Conservation (phyloP, 1,284 basidiomycete genomes). For the Porodaedalea pini region DNA sequence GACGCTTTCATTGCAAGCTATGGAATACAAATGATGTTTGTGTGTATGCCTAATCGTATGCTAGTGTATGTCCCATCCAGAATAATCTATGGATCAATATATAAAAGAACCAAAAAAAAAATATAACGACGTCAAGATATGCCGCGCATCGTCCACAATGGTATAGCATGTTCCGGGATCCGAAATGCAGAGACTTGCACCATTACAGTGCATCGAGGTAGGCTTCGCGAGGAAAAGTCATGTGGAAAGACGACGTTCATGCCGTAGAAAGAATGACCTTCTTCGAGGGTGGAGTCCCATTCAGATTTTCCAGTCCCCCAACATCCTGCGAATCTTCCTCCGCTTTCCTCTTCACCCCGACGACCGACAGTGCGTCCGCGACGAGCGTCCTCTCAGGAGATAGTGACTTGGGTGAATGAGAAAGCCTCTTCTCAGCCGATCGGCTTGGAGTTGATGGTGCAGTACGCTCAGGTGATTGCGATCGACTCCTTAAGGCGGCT, state of each 20-base stretch:
- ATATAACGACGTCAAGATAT: constrained; percentile 1
- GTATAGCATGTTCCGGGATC: background rate
- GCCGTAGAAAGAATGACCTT: constrained; percentile 18
- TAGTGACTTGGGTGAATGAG: constrained; percentile 17
- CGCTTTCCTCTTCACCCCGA: constrained; percentile 31
- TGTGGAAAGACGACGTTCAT: background rate
- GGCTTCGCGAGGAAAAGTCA: background rate
- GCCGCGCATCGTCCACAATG: background rate
- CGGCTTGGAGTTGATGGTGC: constrained; percentile 28
- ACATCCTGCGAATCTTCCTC: constrained; percentile 23
- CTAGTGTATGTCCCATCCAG: constrained; percentile 9
- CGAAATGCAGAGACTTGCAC: too few species aligned
- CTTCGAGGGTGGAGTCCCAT: constrained; percentile 25
- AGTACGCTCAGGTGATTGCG: constrained; percentile 61
- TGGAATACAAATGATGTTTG: constrained; percentile 12
- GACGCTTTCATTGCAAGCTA: constrained; percentile 10
- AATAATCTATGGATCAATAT: background rate
- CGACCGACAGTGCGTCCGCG: constrained; percentile 5
- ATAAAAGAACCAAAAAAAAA: constrained; percentile 10
- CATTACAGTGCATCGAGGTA: too few species aligned
- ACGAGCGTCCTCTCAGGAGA: constrained; percentile 20
- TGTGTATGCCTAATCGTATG: constrained; percentile 6
- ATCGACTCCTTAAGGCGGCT: constrained; percentile 49
- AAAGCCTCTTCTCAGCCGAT: constrained; percentile 3
- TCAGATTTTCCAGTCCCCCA: constrained; percentile 10